Evolutionary conservation across 2,329 filamentous ascomycete genomes (phyloP).

Genomic region (Aspergillus piperis): DNA sequence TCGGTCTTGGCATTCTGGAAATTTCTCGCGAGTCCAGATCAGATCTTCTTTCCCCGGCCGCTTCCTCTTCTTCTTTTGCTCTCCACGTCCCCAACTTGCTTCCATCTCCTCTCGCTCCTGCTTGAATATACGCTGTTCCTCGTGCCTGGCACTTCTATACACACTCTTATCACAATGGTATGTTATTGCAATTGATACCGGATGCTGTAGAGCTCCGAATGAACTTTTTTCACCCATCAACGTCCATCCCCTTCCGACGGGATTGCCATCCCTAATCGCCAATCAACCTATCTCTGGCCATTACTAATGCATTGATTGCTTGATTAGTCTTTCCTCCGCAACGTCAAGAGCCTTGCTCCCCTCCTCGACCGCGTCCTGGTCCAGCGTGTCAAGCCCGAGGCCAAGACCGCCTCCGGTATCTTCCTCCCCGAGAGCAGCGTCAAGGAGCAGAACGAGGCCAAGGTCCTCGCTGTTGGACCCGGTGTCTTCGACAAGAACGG

Average conservation of each 20-base stretch:
- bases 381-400: conserved; percentile 94
- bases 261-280: not conserved
- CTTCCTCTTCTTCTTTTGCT: conserved; percentile 34
- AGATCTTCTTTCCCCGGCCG: conserved; percentile 34
- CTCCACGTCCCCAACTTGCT: conserved; percentile 26
- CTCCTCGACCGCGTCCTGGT: conserved; percentile 98
- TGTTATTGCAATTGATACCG: conserved; percentile 12
- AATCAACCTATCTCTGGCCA: not conserved
- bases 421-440: conserved; percentile 96
- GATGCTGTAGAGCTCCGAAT: conserved; percentile 4
- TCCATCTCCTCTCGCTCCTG: conserved; percentile 13
- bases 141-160: conserved; percentile 14
- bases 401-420: conserved; percentile 95
- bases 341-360: conserved; percentile 90
- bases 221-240: conserved; percentile 12
- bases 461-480: conserved; percentile 92
- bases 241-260: not conserved
- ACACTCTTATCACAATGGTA: conserved; percentile 28
- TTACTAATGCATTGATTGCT: conserved; percentile 4
- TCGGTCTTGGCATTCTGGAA: conserved; percentile 49
- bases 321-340: conserved; percentile 69
- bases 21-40: conserved; percentile 44
- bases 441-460: conserved; percentile 98
- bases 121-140: conserved; percentile 5
- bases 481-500: conserved; percentile 85